A percentile compares a stretch with the other conserved stretches of the same genome.
Evolutionary conservation across 305 asterid genomes (phyloP).

Genomic region (Salvia sclarea): DNA sequence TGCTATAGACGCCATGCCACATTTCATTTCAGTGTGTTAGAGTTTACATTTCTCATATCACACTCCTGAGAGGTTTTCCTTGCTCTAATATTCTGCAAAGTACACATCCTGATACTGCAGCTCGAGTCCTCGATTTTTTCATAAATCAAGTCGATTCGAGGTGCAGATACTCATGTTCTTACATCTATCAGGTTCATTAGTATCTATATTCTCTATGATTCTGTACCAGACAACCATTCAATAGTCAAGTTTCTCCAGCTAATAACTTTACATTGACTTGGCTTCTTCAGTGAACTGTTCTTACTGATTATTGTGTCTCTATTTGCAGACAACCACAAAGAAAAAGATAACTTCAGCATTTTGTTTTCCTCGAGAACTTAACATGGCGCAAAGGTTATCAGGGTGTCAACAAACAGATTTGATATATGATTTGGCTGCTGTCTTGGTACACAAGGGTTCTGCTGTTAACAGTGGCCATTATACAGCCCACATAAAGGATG

Average conservation of each 20-base stretch:
- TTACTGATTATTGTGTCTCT: slow-evolving; percentile 35
- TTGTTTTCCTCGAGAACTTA: slow-evolving; percentile 77
- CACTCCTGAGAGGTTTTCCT: neutral
- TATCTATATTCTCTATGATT: neutral
- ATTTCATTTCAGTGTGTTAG: slow-evolving; percentile 14
- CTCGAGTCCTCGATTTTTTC: slow-evolving; percentile 7
- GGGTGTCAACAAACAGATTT: slow-evolving; percentile 57
- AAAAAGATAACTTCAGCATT: slow-evolving; percentile 92
- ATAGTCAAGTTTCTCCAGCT: slow-evolving; percentile 26
- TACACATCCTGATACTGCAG: slow-evolving; percentile 22
- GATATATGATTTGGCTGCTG: slow-evolving; percentile 89
- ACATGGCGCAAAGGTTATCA: slow-evolving; percentile 74
- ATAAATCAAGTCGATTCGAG: slow-evolving; percentile 20
- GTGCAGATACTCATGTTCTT: slow-evolving; percentile 19
- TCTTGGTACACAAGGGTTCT: slow-evolving; percentile 94
- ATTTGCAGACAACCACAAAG: slow-evolving; percentile 88
- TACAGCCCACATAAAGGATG: slow-evolving; percentile 88
- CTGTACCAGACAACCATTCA: slow-evolving; percentile 24
- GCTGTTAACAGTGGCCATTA: slow-evolving; percentile 98
- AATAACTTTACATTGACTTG: slow-evolving; percentile 24
- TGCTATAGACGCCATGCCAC: neutral
- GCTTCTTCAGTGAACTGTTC: slow-evolving; percentile 27
- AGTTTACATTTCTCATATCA: slow-evolving; percentile 22
- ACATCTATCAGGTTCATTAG: slow-evolving; percentile 11
- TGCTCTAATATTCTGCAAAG: slow-evolving; percentile 14